These are phyloP conservation scores for Anthracocystis panici-leucophaei DNA, from an alignment of 1,284 basidiomycete genomes.

Conservation along the genomic window DNA sequence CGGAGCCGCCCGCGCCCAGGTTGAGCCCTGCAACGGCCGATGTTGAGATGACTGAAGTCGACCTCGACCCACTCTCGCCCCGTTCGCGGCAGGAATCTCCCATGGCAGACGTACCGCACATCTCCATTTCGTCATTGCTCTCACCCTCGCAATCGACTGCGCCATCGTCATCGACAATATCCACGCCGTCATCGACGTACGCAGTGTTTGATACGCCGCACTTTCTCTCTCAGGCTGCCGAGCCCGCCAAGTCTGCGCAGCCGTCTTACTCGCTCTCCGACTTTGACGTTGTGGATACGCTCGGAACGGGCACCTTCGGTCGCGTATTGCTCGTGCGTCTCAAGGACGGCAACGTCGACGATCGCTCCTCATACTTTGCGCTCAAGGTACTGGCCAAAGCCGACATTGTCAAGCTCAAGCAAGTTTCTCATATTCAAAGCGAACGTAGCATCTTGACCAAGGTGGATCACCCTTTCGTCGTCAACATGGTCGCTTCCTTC, in stretches of 20 bases:
- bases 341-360: slow-evolving; percentile 15
- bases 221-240: not conserved
- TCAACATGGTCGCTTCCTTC: slow-evolving; percentile 49
- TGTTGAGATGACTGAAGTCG: slow-evolving; percentile 19
- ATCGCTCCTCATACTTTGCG: slow-evolving; percentile 70
- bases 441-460: slow-evolving; percentile 72
- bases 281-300: slow-evolving; percentile 55
- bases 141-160: not conserved
- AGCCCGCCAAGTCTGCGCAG: not conserved
- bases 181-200: slow-evolving; percentile 5
- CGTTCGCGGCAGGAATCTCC: not conserved
- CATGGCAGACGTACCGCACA: not conserved
- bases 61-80: slow-evolving; percentile 1
- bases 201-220: not conserved
- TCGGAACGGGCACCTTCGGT: slow-evolving; percentile 65
- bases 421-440: slow-evolving; percentile 75
- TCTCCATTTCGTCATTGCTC: not conserved
- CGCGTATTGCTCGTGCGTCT: slow-evolving; percentile 59
- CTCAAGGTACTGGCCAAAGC: slow-evolving; percentile 74
- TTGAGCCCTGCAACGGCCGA: slow-evolving; percentile 6
- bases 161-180: slow-evolving; percentile 1
- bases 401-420: slow-evolving; percentile 73
- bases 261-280: slow-evolving; percentile 35
- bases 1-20: not conserved
- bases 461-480: slow-evolving; percentile 65